These are phyloP conservation scores for Psilocybe azurescens DNA, from an alignment of 768 basidiomycete species.

Conservation along the genomic window DNA sequence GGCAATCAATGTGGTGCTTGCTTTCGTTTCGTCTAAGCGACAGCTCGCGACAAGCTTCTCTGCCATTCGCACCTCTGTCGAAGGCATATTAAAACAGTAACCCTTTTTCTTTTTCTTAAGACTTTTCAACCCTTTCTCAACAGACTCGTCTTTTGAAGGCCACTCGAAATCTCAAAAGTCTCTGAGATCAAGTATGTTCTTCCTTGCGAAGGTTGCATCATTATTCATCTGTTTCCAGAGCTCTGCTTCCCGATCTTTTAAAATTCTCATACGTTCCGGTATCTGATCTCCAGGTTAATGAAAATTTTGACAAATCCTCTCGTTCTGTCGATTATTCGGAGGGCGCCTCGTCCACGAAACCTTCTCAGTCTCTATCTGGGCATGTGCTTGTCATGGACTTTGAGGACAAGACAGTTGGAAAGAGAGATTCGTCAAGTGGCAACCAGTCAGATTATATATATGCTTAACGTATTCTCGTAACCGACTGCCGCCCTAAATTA, in stretches of 20 bases:
- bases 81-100: conserved; percentile 77
- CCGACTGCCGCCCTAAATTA: conserved; percentile 7
- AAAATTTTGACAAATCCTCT: conserved; percentile 14
- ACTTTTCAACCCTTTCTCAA: neutral
- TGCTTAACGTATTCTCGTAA: conserved; percentile 11
- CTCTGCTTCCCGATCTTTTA: conserved; percentile 81
- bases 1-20: conserved; percentile 90
- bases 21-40: conserved; percentile 83
- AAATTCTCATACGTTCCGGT: conserved; percentile 82
- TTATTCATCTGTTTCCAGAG: conserved; percentile 36
- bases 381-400: conserved; percentile 55
- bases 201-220: neutral
- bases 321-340: conserved; percentile 34
- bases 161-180: conserved; percentile 76
- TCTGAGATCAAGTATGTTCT: conserved; percentile 79
- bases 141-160: conserved; percentile 48
- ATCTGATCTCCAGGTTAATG: conserved; percentile 62
- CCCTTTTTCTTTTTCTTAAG: neutral
- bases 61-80: conserved; percentile 78
- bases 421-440: conserved; percentile 34
- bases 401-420: conserved; percentile 39
- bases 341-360: conserved; percentile 49
- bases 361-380: conserved; percentile 27
- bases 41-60: conserved; percentile 82
- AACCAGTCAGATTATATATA: conserved; percentile 14